Evolutionary conservation across 78 protist genomes (phyloP).

Genomic region (Creolimax fragrantissima): DNA sequence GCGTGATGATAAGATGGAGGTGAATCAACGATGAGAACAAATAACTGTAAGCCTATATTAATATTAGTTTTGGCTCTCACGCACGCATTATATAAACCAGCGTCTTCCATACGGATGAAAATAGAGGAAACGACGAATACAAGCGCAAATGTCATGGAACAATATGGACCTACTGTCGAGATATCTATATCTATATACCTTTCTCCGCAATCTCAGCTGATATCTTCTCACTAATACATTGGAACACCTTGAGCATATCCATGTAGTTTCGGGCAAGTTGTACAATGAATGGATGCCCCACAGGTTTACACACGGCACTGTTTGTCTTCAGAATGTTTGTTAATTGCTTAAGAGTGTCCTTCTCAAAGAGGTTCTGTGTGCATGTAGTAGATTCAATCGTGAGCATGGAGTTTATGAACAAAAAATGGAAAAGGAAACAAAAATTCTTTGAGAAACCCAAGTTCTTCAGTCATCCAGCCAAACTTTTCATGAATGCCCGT

Average conservation of each 20-base stretch:
- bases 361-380: not conserved
- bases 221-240: not conserved
- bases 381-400: not conserved
- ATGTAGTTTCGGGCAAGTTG: conserved; percentile 77
- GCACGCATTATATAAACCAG: no score
- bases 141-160: no score
- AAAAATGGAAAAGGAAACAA: not conserved
- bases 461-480: not conserved
- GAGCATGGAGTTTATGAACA: not conserved
- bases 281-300: conserved; percentile 60
- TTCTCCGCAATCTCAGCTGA: not conserved
- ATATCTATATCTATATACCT: not conserved
- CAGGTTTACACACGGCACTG: conserved; percentile 53
- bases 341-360: conserved; percentile 22
- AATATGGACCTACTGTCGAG: no score
- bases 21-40: conserved; percentile 26
- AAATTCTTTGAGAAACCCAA: not conserved
- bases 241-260: conserved; percentile 71
- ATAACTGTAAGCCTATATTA: conserved; percentile 11
- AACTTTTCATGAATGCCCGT: not conserved
- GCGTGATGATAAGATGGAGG: not conserved
- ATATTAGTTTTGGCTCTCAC: no score
- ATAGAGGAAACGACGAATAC: no score
- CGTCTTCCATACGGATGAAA: no score
- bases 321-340: conserved; percentile 65